Percentiles rank a stretch among this genome's conserved stretches.
Evolutionary conservation across 768 basidiomycete species (phyloP).

Genomic region (Lentinula lateritia): DNA sequence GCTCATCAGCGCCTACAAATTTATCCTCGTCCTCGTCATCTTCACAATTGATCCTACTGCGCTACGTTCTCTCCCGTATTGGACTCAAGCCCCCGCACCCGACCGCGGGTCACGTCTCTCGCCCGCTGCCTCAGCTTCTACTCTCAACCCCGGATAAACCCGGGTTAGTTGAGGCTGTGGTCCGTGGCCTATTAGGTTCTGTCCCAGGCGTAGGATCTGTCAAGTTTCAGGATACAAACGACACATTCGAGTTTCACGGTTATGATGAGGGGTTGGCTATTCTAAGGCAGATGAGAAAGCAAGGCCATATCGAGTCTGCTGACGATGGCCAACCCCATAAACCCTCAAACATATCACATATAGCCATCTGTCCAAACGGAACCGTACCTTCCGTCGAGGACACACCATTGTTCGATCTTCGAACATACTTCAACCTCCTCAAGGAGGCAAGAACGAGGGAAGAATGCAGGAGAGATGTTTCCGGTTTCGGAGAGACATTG

Average conservation of each 20-base stretch:
- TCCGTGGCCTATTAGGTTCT: conserved; percentile 30
- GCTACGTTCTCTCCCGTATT: conserved; percentile 27
- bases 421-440: conserved; percentile 53
- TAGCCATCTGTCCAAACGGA: conserved; percentile 47
- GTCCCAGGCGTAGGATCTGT: conserved; percentile 21
- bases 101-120: conserved; percentile 22
- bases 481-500: conserved; percentile 67
- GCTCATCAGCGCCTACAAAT: background rate
- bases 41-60: conserved; percentile 17
- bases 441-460: conserved; percentile 23
- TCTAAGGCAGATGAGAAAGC: conserved; percentile 17
- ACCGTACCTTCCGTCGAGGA: conserved; percentile 41
- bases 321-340: conserved; percentile 21
- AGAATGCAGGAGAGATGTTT: conserved; percentile 27
- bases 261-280: conserved; percentile 25
- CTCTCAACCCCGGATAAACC: conserved; percentile 39
- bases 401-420: conserved; percentile 73
- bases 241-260: conserved; percentile 61
- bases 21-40: background rate
- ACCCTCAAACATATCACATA: conserved; percentile 40
- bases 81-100: conserved; percentile 38
- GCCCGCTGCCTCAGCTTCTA: conserved; percentile 58
- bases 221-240: conserved; percentile 58
- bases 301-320: conserved; percentile 11
- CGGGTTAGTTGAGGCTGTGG: conserved; percentile 31